A percentile compares a stretch with the other conserved stretches of the same genome.
Evolutionary conservation across 257 asterid genomes (phyloP).

Genomic region (Solanum chaucha): DNA sequence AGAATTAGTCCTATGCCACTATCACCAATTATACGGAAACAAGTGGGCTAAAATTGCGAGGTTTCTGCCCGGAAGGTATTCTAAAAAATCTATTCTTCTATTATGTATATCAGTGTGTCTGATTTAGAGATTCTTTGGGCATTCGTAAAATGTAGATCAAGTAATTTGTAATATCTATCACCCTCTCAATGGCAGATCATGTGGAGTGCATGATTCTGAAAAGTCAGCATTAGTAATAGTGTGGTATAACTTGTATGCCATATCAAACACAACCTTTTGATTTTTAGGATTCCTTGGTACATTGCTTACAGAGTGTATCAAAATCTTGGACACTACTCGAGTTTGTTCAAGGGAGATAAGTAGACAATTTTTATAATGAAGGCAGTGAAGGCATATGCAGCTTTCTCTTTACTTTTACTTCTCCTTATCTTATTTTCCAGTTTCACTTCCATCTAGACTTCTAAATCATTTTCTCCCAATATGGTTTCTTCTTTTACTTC

Average conservation of each 20-base stretch:
- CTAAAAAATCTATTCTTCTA: not conserved
- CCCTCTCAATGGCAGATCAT: not conserved
- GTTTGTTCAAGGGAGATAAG: not conserved
- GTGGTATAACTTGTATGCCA: not conserved
- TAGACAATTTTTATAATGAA: not conserved
- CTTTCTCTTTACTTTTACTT: not conserved
- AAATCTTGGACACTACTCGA: not conserved
- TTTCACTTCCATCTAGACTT: not conserved
- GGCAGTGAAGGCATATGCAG: not conserved
- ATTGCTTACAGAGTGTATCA: not conserved
- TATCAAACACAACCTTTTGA: not conserved
- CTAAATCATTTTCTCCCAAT: not conserved
- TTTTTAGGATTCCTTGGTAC: not conserved
- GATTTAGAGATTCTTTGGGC: not conserved
- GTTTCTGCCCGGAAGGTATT: conserved; percentile 69
- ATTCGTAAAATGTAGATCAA: not conserved
- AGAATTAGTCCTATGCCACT: conserved; percentile 35
- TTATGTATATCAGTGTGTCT: not conserved
- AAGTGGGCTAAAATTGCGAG: conserved; percentile 81
- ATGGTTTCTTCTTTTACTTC: not conserved
- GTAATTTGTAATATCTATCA: not conserved
- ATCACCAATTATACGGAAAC: conserved; percentile 58
- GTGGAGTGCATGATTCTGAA: not conserved
- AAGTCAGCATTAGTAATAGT: not conserved
- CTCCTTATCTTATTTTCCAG: not conserved